phyloP scores from a whole-genome alignment of 164 flowering plant species.

The Chimonanthus salicifolius region DNA sequence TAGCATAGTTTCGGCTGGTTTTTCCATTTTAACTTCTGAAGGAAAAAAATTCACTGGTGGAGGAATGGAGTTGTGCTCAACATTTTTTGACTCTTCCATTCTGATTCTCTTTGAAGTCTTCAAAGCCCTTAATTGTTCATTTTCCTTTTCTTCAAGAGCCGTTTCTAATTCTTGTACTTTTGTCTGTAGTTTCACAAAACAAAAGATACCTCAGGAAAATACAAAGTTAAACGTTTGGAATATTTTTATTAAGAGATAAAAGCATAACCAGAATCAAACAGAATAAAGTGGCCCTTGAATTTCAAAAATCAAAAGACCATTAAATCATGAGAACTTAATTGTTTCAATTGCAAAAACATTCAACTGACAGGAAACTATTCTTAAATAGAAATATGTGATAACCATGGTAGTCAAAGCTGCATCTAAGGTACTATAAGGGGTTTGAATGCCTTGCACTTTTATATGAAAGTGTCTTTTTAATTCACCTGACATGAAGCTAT shows the following conservation, averaged over 20 bases:
- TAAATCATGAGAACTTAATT: too few relatives aligned
- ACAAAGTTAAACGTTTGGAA: too few relatives aligned
- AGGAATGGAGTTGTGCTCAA: slow-evolving; percentile 9
- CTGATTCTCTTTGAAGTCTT: slow-evolving; percentile 37
- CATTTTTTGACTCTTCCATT: slow-evolving; percentile 6
- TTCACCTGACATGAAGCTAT: too few relatives aligned
- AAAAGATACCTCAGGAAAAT: background rate
- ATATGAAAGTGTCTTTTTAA: too few relatives aligned
- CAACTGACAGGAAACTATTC: too few relatives aligned
- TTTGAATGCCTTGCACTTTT: too few relatives aligned
- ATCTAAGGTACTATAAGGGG: too few relatives aligned
- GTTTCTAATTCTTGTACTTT: slow-evolving; percentile 69
- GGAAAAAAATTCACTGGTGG: slow-evolving; percentile 4
- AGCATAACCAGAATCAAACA: background rate
- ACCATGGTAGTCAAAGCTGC: too few relatives aligned
- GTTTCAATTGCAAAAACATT: too few relatives aligned
- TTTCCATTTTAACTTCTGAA: slow-evolving; percentile 15
- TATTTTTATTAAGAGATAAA: background rate
- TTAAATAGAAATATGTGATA: too few relatives aligned
- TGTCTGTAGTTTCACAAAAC: slow-evolving; percentile 29
- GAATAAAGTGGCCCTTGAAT: too few relatives aligned
- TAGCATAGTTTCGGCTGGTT: slow-evolving; percentile 8
- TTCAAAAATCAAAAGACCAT: too few relatives aligned
- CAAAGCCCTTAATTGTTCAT: slow-evolving; percentile 51
- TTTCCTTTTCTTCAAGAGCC: slow-evolving; percentile 62